Conservation (phyloP, 768 basidiomycete species). For the Kwoniella heveanensis region DNA sequence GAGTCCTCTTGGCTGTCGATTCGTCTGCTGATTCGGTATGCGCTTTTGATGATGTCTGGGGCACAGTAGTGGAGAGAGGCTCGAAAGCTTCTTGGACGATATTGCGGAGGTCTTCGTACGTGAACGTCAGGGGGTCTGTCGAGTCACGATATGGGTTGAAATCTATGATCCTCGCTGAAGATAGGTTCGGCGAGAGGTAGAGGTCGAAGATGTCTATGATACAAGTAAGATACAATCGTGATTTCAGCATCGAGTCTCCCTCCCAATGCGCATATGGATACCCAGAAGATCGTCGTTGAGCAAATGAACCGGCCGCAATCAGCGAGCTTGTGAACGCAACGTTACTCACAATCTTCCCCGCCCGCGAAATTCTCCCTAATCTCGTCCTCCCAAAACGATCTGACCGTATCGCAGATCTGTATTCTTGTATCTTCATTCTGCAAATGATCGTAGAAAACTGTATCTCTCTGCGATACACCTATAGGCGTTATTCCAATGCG, state of each 20-base stretch:
- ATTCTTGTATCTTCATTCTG: conserved; percentile 64
- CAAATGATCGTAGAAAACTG: conserved; percentile 84
- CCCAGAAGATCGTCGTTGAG: no score
- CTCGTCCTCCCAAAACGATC: conserved; percentile 68
- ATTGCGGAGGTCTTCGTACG: conserved; percentile 72
- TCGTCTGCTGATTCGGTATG: no score
- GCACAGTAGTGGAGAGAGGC: conserved; percentile 9
- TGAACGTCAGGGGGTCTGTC: conserved; percentile 86
- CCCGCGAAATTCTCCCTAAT: conserved; percentile 66
- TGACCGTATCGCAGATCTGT: conserved; percentile 63
- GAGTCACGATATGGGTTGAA: conserved; percentile 84
- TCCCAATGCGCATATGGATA: no score
- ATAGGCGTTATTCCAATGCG: no score
- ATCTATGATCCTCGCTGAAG: conserved; percentile 78
- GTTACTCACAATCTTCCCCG: conserved; percentile 67
- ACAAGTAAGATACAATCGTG: background rate
- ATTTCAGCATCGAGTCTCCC: no score
- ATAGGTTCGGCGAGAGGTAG: conserved; percentile 77
- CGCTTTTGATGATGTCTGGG: no score
- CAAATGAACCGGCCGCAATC: background rate
- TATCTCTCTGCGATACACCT: conserved; percentile 87
- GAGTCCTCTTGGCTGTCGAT: conserved; percentile 7
- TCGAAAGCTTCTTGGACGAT: conserved; percentile 18
- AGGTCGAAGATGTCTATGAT: conserved; percentile 78
- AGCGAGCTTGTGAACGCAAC: background rate